Evolutionary conservation across 139 green algal species (phyloP).

Genomic region (Tetraselmis striata): DNA sequence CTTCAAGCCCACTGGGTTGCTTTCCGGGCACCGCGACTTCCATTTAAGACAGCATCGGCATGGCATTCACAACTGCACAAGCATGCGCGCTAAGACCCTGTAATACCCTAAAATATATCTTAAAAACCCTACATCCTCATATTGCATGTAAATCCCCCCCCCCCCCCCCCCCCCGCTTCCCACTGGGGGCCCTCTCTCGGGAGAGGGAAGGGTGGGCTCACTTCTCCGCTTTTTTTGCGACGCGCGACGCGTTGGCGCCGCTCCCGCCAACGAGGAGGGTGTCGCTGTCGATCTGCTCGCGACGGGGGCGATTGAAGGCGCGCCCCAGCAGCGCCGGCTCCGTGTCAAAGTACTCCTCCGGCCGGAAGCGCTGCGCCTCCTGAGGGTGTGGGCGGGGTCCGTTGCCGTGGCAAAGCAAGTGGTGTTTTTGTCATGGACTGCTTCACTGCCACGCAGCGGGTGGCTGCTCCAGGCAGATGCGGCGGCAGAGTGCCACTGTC

Average conservation of each 20-base stretch:
- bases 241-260: conserved; percentile 10
- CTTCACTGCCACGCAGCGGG: no score
- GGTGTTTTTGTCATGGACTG: no score
- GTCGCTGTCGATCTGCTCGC: conserved; percentile 24
- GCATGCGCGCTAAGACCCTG: background rate
- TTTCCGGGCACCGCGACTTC: no score
- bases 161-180: background rate
- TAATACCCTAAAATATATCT: background rate
- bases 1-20: no score
- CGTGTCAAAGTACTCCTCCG: conserved; percentile 72
- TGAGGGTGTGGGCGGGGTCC: no score
- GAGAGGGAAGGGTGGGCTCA: conserved; percentile 40
- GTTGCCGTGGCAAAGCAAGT: no score
- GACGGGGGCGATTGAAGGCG: conserved; percentile 69
- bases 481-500: no score
- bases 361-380: conserved; percentile 47
- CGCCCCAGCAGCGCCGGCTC: conserved; percentile 61
- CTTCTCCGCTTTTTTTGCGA: background rate
- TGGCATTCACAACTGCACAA: background rate
- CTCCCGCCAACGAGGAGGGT: conserved; percentile 20
- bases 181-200: conserved; percentile 12
- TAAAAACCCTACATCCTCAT: background rate
- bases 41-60: no score
- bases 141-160: background rate
- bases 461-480: no score